phyloP scores from a whole-genome alignment of 1,139 yeast species.

The Suhomyces kunorum region DNA sequence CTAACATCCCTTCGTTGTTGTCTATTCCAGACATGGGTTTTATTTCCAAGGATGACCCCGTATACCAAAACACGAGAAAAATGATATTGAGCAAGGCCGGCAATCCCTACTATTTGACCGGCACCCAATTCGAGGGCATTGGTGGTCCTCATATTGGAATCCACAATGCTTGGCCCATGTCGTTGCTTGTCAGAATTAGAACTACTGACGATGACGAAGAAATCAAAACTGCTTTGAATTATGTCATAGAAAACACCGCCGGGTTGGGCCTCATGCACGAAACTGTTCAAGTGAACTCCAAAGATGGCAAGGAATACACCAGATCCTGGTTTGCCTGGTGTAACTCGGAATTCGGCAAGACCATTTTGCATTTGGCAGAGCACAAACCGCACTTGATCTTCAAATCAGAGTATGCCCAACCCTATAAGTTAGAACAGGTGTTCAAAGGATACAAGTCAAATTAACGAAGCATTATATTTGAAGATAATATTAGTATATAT shows the following conservation, averaged over 20 bases:
- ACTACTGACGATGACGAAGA: slow-evolving; percentile 75
- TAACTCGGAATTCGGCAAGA: slow-evolving; percentile 86
- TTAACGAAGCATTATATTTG: neutral
- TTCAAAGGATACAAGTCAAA: slow-evolving; percentile 12
- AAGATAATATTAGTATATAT: no score
- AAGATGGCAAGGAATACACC: slow-evolving; percentile 51
- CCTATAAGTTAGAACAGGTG: slow-evolving; percentile 34
- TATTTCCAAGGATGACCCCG: slow-evolving; percentile 47
- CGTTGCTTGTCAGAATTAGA: slow-evolving; percentile 68
- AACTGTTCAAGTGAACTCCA: slow-evolving; percentile 65
- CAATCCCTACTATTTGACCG: slow-evolving; percentile 75
- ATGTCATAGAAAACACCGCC: slow-evolving; percentile 63
- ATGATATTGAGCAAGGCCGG: slow-evolving; percentile 72
- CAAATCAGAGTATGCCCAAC: slow-evolving; percentile 37
- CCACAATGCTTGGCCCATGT: slow-evolving; percentile 88
- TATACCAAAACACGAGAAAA: slow-evolving; percentile 76
- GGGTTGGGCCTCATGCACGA: slow-evolving; percentile 86
- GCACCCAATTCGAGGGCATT: slow-evolving; percentile 66
- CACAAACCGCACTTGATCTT: slow-evolving; percentile 75
- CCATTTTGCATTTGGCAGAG: slow-evolving; percentile 71
- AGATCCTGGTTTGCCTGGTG: slow-evolving; percentile 96
- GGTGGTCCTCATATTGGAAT: slow-evolving; percentile 93
- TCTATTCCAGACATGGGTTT: slow-evolving; percentile 83
- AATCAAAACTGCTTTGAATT: slow-evolving; percentile 50
- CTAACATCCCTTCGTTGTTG: slow-evolving; percentile 80